Base-by-base conservation (phyloP, 352 stramenopile species). In the Pythium periplocum region DNA sequence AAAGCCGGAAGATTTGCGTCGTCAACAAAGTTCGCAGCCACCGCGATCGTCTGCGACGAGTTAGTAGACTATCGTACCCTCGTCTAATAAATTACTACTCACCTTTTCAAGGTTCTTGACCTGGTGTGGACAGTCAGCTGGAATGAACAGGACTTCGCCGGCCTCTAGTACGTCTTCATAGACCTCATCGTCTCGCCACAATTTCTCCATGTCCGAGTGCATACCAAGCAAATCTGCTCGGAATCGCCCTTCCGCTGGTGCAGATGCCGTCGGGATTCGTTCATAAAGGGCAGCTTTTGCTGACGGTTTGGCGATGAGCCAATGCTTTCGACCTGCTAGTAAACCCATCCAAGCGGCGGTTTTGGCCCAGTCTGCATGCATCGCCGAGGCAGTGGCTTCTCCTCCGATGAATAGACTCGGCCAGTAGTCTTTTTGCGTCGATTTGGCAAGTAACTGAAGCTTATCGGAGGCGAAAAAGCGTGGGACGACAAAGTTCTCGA, bases 271-370 rank as follows among this genome's bases (percentile, higher is more conserved):
- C 10, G 59, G 57, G 32, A 69, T n/a, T 17, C 57, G 30, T 45
- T 74, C 65, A 37, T 54, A 48, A 1, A 78, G 41, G 2, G 62
- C 53, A n/a, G 65, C 55, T 39, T 43, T 55, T 1, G 62, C 33
- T n/a, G 48, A 66, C 11, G 69, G 65, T 40, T 56, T 66, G 3
- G 66, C 56, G 43, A 78, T 74, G 0, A 66, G 45, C 65, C 65
- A 78, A 37, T 64, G 67, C 50, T 75, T 75, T 3, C 56, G 57
- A 33, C 67, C 67, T 17, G 55, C 32, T 1, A 75, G 4, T 0
- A 75, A 53, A 4, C 67, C 67, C 67, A 75, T 75, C 67, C 67
- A 75, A 4, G 67, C 67, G 6, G 67, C 52, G 0, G 64, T 72
- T 0, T 43, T 55, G 4, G 52, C 63, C 67, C 67, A 75, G 44